phyloP scores from a whole-genome alignment of 163 green algal species.

The Scenedesmus sp. region DNA sequence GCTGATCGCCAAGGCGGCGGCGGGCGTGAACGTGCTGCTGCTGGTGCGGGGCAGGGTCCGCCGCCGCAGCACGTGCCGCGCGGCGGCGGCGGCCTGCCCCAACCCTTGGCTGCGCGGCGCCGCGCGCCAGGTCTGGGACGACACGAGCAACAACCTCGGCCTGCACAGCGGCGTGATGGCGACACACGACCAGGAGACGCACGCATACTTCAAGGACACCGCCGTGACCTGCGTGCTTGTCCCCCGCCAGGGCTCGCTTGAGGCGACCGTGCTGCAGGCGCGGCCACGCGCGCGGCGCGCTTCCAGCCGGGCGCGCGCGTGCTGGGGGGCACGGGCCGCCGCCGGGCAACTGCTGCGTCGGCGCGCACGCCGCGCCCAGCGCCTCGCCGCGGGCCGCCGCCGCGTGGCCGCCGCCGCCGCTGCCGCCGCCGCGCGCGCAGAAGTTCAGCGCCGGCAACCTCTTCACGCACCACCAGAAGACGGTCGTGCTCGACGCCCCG shows the following conservation, averaged over 20 bases:
- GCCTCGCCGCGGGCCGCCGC: no score
- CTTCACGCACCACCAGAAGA: conserved; percentile 77
- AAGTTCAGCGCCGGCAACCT: conserved; percentile 51
- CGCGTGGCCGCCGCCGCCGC: not conserved
- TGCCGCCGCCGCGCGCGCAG: conserved; percentile 17
- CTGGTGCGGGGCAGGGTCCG: no score
- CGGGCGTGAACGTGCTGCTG: conserved; percentile 58
- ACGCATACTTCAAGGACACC: conserved; percentile 42
- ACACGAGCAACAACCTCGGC: conserved; percentile 52
- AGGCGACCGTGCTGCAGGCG: conserved; percentile 41
- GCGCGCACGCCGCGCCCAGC: no score
- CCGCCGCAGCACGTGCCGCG: no score
- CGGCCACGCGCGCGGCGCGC: no score
- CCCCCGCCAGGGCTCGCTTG: conserved; percentile 27
- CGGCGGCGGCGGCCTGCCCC: not conserved
- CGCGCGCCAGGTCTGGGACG: conserved; percentile 55
- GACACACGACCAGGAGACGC: conserved; percentile 56
- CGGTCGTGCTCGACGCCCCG: conserved; percentile 55
- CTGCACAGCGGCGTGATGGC: conserved; percentile 52
- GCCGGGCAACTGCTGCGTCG: not conserved
- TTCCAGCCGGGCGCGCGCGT: not conserved
- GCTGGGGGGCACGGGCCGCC: not conserved
- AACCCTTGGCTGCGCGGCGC: not conserved
- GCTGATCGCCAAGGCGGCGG: conserved; percentile 53
- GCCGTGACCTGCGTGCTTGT: conserved; percentile 35